Conservation (phyloP, 1,284 basidiomycete species). For the Naganishia sp. region DNA sequence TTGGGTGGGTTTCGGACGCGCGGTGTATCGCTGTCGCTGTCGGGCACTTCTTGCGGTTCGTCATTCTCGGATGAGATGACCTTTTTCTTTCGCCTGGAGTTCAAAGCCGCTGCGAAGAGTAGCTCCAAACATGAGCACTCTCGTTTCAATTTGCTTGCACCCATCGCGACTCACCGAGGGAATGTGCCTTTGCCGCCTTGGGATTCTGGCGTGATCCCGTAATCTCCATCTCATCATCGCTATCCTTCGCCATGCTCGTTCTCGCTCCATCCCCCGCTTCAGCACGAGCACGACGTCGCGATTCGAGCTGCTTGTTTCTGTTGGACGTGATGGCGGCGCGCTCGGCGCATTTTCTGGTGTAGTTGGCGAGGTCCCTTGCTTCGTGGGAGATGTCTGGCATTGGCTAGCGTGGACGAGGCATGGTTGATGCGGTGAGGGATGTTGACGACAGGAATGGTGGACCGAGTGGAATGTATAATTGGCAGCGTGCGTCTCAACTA, state of each 20-base stretch:
- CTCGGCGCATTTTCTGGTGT: slow-evolving; percentile 20
- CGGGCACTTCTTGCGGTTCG: slow-evolving; percentile 15
- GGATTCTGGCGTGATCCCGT: slow-evolving; percentile 17
- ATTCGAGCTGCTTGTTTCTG: slow-evolving; percentile 16
- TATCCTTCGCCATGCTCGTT: background rate
- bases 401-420: background rate
- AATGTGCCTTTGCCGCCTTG: background rate
- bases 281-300: background rate
- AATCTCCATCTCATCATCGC: slow-evolving; percentile 23
- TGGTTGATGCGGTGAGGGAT: no score
- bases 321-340: slow-evolving; percentile 5
- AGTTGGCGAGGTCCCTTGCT: background rate
- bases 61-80: background rate
- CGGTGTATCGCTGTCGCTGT: slow-evolving; percentile 10
- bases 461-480: background rate
- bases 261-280: background rate
- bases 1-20: background rate
- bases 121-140: background rate
- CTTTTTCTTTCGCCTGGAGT: slow-evolving; percentile 16
- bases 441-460: no score
- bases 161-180: slow-evolving; percentile 9
- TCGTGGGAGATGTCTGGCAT: slow-evolving; percentile 15
- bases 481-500: background rate
- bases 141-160: no score
- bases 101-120: slow-evolving; percentile 3